Percentiles rank a stretch among this genome's conserved stretches.
Evolutionary conservation across 2,329 filamentous ascomycete species (phyloP).

Genomic region (Colletotrichum ledebouriae): DNA sequence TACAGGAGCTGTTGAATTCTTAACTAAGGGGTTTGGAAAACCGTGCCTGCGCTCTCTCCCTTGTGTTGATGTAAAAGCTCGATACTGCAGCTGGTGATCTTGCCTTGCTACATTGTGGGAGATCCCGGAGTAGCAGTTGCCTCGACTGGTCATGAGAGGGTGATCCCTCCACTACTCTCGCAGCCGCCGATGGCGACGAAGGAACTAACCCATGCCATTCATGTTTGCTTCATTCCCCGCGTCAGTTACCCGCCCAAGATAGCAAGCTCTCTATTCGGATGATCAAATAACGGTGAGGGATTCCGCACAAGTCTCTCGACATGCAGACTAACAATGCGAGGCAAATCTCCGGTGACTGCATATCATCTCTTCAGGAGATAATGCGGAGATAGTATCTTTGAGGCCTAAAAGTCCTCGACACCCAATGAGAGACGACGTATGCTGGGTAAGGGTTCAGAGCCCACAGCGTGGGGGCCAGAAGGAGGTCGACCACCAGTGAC

Average conservation of each 20-base stretch:
- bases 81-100: too few relatives aligned
- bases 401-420: not conserved
- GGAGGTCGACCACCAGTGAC: not conserved
- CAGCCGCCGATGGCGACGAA: too few relatives aligned
- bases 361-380: not conserved
- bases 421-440: conserved; percentile 6
- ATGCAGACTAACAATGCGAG: not conserved
- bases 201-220: not conserved
- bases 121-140: too few relatives aligned
- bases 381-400: not conserved
- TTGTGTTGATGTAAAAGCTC: too few relatives aligned
- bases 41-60: too few relatives aligned
- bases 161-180: too few relatives aligned
- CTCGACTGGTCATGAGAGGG: too few relatives aligned
- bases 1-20: too few relatives aligned
- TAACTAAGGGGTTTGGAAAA: too few relatives aligned
- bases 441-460: conserved; percentile 26
- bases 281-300: conserved; percentile 1
- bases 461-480: not conserved
- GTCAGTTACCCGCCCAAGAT: not conserved
- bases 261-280: too few relatives aligned
- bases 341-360: conserved; percentile 4
- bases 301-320: too few relatives aligned
- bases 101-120: too few relatives aligned
- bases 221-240: not conserved